Base-by-base conservation (phyloP, 768 basidiomycete genomes). In the Cyclocybe aegerita region DNA sequence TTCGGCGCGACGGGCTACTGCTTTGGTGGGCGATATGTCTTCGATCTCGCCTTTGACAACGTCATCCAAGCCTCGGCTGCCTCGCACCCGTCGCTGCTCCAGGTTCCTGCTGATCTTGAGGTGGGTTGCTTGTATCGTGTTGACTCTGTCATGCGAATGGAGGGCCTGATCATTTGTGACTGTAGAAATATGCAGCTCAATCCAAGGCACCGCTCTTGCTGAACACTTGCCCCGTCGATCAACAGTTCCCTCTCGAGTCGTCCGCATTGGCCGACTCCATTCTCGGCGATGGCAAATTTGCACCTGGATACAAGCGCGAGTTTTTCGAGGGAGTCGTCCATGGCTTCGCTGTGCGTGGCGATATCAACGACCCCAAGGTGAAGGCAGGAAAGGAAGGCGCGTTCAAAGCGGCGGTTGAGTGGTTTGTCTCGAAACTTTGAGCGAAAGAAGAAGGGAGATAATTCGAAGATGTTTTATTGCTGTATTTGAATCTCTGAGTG, bases 1-100 rank as follows among this genome's bases (percentile, higher is more conserved):
- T 76, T 90, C 49, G 86, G 70, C 0, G 81, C 82, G 0, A 77
- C 78, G 4, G 86, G 85, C 3, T 90, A 82, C 71, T 91, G 89
- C 70, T 83, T 79, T 48, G 85, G 86, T 52, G 86, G 65, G 10
- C 80, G 82, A 41, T 81, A 80, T 46, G 75, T 73, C 36, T 83
- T 86, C 69, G 77, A 87, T 58, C 74, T 86, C 46, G 82, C 82
- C 2, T 79, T 84, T 57, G 79, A 82, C 2, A 73, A 75, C 52
- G 52, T 72, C 41, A 71, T 81, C 62, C 64, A 75, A 43, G 83
- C 69, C 30, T 69, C 71, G 9, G 79, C 74, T 5, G 72, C 76
- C 45, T 64, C 79, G 0, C 86, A 89, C 67, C 86, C 86, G 9
- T 85, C 86, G 0, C 70, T 81, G n/a, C 72, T 88, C 43, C 47